phyloP scores from a whole-genome alignment of 1,284 basidiomycete genomes.

The Moesziomyces globuligerus region DNA sequence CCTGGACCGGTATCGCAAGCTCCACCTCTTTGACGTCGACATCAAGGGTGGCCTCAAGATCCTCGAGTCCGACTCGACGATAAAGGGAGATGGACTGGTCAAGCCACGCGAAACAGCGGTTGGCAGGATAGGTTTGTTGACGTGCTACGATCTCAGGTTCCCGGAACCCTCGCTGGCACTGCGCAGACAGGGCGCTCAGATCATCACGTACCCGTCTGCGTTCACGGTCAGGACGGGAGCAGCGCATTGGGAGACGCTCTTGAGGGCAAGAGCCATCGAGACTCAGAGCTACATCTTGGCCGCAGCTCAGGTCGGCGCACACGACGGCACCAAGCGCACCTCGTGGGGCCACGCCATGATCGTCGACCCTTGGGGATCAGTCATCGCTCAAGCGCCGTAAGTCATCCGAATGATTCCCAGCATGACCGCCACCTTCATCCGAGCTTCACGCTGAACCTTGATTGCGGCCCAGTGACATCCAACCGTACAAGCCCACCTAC shows the following conservation, averaged over 20 bases:
- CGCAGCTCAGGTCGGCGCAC: conserved; percentile 66
- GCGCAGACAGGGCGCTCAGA: conserved; percentile 69
- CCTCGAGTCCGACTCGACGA: conserved; percentile 67
- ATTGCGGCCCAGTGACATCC: conserved; percentile 60
- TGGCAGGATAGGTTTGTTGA: conserved; percentile 69
- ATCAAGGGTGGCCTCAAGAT: conserved; percentile 66
- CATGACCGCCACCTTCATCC: neutral
- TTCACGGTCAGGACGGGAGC: conserved; percentile 70
- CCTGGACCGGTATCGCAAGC: conserved; percentile 68
- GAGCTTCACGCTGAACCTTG: too few species aligned
- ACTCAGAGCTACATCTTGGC: conserved; percentile 68
- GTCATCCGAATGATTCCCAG: conserved; percentile 1
- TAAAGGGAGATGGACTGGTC: conserved; percentile 67
- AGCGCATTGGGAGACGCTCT: conserved; percentile 64
- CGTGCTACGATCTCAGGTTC: conserved; percentile 72
- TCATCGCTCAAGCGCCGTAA: conserved; percentile 61
- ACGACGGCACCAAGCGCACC: conserved; percentile 55
- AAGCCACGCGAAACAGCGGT: conserved; percentile 65
- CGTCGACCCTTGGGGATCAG: conserved; percentile 64
- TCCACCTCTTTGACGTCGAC: conserved; percentile 72
- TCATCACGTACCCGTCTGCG: conserved; percentile 71
- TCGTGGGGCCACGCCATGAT: conserved; percentile 67
- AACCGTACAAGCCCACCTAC: conserved; percentile 60
- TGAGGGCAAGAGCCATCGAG: conserved; percentile 68
- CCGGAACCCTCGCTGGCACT: conserved; percentile 70